phyloP scores from a whole-genome alignment of 2,329 filamentous ascomycete species.

The Thelonectria rubi region DNA sequence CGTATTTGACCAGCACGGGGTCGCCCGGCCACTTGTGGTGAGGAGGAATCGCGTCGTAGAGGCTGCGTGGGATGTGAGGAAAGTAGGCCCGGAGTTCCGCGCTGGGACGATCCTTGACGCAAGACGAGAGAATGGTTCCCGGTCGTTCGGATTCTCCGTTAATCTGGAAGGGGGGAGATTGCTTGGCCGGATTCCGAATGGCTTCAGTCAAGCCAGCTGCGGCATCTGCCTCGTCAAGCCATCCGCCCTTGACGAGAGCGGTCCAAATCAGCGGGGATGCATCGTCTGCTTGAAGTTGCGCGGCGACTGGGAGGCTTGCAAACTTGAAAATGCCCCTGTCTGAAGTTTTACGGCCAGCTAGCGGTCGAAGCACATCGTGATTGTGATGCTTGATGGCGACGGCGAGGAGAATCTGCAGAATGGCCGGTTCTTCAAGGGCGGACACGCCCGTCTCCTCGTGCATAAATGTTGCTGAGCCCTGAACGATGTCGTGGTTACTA shows the following conservation, averaged over 20 bases:
- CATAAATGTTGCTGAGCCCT: conserved; percentile 14
- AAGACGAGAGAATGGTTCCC: background rate
- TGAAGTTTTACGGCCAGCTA: background rate
- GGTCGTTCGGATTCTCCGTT: background rate
- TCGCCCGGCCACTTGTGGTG: conserved; percentile 22
- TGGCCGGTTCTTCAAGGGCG: conserved; percentile 3
- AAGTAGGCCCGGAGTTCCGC: conserved; percentile 9
- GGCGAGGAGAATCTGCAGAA: conserved; percentile 15
- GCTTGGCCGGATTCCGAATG: background rate
- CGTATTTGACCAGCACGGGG: conserved; percentile 4
- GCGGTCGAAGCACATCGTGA: conserved; percentile 1
- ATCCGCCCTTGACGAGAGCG: conserved; percentile 2
- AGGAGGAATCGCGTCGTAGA: conserved; percentile 17
- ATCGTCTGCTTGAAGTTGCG: background rate
- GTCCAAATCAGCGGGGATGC: background rate
- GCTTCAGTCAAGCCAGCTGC: background rate
- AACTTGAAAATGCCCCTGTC: background rate
- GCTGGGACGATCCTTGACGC: conserved; percentile 1
- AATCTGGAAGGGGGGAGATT: background rate
- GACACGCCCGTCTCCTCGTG: conserved; percentile 19
- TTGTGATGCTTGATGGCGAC: conserved; percentile 24
- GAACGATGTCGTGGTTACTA: conserved; percentile 11
- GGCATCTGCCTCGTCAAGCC: background rate
- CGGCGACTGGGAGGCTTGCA: background rate
- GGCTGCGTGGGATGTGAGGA: conserved; percentile 11